Percentiles rank a stretch among this genome's conserved stretches.
Conservation (phyloP, 495 filamentous ascomycete genomes). For the Aspergillus carlsbadensis region DNA sequence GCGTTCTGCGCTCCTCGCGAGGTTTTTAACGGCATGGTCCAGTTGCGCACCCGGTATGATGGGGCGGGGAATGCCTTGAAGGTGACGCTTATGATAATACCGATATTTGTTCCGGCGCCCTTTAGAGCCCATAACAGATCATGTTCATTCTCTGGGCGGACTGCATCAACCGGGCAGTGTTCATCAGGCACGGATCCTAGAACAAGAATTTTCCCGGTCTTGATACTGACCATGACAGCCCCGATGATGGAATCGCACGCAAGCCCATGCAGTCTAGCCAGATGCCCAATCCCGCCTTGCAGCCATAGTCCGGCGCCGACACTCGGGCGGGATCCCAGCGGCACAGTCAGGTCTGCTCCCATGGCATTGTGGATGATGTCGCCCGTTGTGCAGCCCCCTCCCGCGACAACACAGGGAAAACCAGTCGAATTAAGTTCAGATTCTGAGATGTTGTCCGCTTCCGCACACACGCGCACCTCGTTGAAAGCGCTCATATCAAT, state of each 20-base stretch:
- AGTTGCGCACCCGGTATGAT: conserved; percentile 47
- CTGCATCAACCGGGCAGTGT: conserved; percentile 46
- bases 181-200: conserved; percentile 53
- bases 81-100: conserved; percentile 58
- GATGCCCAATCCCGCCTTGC: conserved; percentile 64
- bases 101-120: conserved; percentile 63
- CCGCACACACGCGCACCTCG: conserved; percentile 44
- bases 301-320: conserved; percentile 63
- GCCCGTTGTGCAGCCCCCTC: conserved; percentile 53
- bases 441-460: conserved; percentile 26
- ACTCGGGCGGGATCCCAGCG: conserved; percentile 59
- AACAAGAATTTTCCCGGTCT: conserved; percentile 47
- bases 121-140: conserved; percentile 62
- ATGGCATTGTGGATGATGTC: conserved; percentile 56
- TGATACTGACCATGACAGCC: conserved; percentile 56
- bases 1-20: conserved; percentile 32
- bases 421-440: conserved; percentile 12
- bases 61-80: conserved; percentile 51
- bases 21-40: conserved; percentile 48
- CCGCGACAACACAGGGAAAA: conserved; percentile 47
- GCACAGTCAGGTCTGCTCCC: conserved; percentile 52
- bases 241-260: conserved; percentile 61
- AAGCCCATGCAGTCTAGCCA: conserved; percentile 56
- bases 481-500: conserved; percentile 61
- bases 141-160: conserved; percentile 45